phyloP scores from a whole-genome alignment of 768 basidiomycete genomes.

The Boletus coccyginus region DNA sequence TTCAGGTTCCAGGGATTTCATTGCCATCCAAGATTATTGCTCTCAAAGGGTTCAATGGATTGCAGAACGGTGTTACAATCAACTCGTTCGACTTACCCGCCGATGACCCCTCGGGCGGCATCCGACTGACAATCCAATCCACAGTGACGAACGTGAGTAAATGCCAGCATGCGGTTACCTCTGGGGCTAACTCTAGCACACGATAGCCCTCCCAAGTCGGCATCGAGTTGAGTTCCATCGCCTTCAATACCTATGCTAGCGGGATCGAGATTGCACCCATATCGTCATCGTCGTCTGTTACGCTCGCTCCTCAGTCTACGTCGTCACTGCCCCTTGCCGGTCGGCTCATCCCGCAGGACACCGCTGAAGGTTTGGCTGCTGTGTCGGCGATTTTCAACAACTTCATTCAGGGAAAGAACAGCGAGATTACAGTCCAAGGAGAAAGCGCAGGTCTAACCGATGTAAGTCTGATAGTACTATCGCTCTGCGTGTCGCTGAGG shows the following conservation, averaged over 20 bases:
- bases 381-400: conserved; percentile 70
- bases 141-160: conserved; percentile 54
- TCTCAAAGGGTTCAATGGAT: conserved; percentile 67
- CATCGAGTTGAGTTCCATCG: conserved; percentile 56
- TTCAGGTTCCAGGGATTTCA: conserved; percentile 53
- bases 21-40: conserved; percentile 57
- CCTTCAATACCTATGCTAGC: conserved; percentile 57
- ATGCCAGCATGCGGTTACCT: not conserved
- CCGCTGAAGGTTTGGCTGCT: conserved; percentile 47
- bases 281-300: conserved; percentile 46
- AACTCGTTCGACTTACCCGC: conserved; percentile 66
- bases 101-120: conserved; percentile 70
- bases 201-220: conserved; percentile 72
- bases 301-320: conserved; percentile 51
- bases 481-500: conserved; percentile 1
- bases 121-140: conserved; percentile 63
- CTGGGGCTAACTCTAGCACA: conserved; percentile 6
- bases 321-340: conserved; percentile 55
- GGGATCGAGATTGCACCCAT: conserved; percentile 59
- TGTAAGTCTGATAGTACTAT: conserved; percentile 34
- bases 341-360: conserved; percentile 60
- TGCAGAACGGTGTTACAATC: conserved; percentile 61
- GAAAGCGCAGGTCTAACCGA: conserved; percentile 54
- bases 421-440: conserved; percentile 56
- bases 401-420: conserved; percentile 66